Base-by-base conservation (phyloP, 345 rosid species). In the Heritiera littoralis region DNA sequence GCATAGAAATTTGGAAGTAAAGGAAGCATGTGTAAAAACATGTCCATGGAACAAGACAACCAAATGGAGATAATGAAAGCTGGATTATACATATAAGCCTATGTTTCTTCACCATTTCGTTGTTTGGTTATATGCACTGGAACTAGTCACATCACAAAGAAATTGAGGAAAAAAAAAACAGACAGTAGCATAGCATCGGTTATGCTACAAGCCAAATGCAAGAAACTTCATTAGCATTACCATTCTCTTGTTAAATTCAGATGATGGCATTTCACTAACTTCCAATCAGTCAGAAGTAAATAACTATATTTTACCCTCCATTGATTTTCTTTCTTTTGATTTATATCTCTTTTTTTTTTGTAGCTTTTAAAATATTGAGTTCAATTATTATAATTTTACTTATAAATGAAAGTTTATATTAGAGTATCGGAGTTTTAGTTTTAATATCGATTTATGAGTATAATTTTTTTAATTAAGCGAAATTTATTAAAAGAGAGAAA, bases 161-260 rank as follows among this genome's bases (percentile, higher is more conserved):
- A 28, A 78, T 7, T 59, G 68, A 35, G 52, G 17, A 30, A 28
- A 45, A 30, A 30, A 43, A 45, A 73, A 61, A 11, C 28, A 17
- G 67, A 63, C 67, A 63, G 32, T 30, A 63, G 67, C 18, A 63
- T 63, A 63, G 18, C 41, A 32, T 32, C 18, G 41, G 43, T 5
- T 1, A 63, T 63, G 43, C 41, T 30, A 64, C 45, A 49, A 45
- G 9, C 81, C 78, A 64, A 66, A 18, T 18, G 72, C 56, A 23
- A 64, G 45, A 52, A 61, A 78, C 49, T 61, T 51, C 40, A 71
- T 52, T 49, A 58, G 32, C 77, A 79, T 51, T 60, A 30, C 54
- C 71, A 38, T 61, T 61, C 54, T 51, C 43, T 23, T 56, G 51
- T 54, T n/a, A 68, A 6, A 78, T 68, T 11, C 7, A 43, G 28